Conservation (phyloP, 78 protist species). For the Speleostelium caveatum region DNA sequence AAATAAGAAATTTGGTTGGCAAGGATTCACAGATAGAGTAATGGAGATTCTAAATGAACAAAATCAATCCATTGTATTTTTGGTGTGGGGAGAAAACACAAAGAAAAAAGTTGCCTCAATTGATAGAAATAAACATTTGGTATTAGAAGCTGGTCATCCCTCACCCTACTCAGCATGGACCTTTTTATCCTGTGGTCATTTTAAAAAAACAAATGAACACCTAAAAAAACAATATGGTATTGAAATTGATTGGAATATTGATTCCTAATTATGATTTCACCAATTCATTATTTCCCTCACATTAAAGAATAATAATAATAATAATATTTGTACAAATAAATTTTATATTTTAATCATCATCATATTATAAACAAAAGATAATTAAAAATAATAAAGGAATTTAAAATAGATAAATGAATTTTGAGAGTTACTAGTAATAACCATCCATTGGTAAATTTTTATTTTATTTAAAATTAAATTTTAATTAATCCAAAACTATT, state of each 20-base stretch:
- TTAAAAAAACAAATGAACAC: constrained; percentile 24
- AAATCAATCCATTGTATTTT: constrained; percentile 15
- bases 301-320: neutral
- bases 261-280: too few relatives aligned
- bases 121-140: constrained; percentile 6
- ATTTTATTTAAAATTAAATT: too few relatives aligned
- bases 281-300: too few relatives aligned
- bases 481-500: too few relatives aligned
- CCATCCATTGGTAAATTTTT: too few relatives aligned
- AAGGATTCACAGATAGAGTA: constrained; percentile 83
- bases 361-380: too few relatives aligned
- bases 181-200: constrained; percentile 2
- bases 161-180: constrained; percentile 56
- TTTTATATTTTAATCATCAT: too few relatives aligned
- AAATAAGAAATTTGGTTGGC: constrained; percentile 81
- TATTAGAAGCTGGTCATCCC: constrained; percentile 75
- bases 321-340: too few relatives aligned
- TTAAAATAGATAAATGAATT: too few relatives aligned
- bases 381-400: too few relatives aligned
- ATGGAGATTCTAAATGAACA: constrained; percentile 17
- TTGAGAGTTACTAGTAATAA: too few relatives aligned
- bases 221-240: neutral
- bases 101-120: constrained; percentile 46
- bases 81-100: constrained; percentile 81
- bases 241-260: constrained; percentile 63